Conservation (phyloP, 805 yeast species). For the Metschnikowia shivogae region DNA sequence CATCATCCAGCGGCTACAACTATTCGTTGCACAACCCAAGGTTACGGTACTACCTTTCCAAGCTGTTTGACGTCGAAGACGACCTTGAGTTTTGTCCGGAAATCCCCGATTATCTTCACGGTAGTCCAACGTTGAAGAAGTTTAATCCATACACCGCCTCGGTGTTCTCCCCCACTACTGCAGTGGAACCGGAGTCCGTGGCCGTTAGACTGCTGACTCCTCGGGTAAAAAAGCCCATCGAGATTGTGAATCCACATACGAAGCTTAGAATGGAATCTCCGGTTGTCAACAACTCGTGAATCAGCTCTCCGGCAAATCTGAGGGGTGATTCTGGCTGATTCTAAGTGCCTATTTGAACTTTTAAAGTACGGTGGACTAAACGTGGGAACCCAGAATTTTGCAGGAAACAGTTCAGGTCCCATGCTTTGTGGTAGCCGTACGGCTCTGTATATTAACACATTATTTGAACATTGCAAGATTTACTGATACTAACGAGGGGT, state of each 20-base stretch:
- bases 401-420: conserved; percentile 2
- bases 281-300: conserved; percentile 19
- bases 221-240: conserved; percentile 54
- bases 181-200: conserved; percentile 16
- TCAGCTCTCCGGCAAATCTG: conserved; percentile 12
- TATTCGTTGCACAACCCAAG: conserved; percentile 45
- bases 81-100: conserved; percentile 66
- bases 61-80: conserved; percentile 59
- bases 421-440: conserved; percentile 11
- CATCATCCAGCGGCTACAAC: conserved; percentile 17
- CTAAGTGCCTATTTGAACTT: too few relatives aligned
- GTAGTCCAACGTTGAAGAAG: conserved; percentile 40
- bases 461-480: too few relatives aligned
- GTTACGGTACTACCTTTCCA: conserved; percentile 53
- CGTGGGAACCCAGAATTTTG: too few relatives aligned
- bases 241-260: conserved; percentile 60
- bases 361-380: too few relatives aligned
- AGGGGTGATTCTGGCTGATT: neutral
- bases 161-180: conserved; percentile 48
- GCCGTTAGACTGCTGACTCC: conserved; percentile 43
- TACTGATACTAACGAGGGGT: too few relatives aligned
- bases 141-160: conserved; percentile 68
- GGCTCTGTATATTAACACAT: conserved; percentile 1
- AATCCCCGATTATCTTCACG: conserved; percentile 33
- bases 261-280: conserved; percentile 52